phyloP scores from a whole-genome alignment of 345 rosid genomes.

The Gossypium australe region DNA sequence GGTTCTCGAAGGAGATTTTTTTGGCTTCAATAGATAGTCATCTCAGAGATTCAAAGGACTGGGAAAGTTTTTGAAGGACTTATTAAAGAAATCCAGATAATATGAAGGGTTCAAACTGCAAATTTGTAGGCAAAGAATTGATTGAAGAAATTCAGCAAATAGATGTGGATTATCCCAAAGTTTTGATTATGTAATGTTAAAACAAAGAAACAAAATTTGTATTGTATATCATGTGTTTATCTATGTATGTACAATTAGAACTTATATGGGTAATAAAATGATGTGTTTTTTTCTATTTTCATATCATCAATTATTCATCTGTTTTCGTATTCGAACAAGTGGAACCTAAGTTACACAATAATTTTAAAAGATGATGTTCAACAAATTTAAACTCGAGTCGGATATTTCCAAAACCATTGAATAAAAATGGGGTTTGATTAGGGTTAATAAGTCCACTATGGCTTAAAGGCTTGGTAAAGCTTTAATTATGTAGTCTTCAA shows the following conservation, averaged over 20 bases:
- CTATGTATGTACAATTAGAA: constrained; percentile 4
- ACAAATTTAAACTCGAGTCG: not conserved
- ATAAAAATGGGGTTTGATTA: not conserved
- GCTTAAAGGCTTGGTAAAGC: not conserved
- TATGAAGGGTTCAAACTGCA: constrained; percentile 18
- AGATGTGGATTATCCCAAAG: constrained; percentile 18
- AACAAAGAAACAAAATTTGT: constrained; percentile 12
- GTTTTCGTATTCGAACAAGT: not conserved
- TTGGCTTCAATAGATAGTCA: constrained; percentile 6
- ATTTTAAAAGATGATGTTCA: not conserved
- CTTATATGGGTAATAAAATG: not conserved
- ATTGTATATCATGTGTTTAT: not conserved
- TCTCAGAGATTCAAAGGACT: constrained; percentile 1
- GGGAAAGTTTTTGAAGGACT: constrained; percentile 9
- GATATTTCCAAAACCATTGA: not conserved
- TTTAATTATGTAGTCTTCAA: not conserved
- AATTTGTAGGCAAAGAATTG: constrained; percentile 11
- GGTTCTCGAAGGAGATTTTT: constrained; percentile 34
- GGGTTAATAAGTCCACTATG: not conserved
- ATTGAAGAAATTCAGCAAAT: not conserved
- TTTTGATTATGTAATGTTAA: constrained; percentile 23
- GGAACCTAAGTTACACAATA: not conserved
- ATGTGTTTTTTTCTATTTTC: not conserved
- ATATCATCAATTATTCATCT: not conserved
- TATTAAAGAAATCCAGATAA: constrained; percentile 2